Evolutionary conservation across 129 eudicot genomes (phyloP).

Genomic region (Pseudognaphalium luteoalbum): DNA sequence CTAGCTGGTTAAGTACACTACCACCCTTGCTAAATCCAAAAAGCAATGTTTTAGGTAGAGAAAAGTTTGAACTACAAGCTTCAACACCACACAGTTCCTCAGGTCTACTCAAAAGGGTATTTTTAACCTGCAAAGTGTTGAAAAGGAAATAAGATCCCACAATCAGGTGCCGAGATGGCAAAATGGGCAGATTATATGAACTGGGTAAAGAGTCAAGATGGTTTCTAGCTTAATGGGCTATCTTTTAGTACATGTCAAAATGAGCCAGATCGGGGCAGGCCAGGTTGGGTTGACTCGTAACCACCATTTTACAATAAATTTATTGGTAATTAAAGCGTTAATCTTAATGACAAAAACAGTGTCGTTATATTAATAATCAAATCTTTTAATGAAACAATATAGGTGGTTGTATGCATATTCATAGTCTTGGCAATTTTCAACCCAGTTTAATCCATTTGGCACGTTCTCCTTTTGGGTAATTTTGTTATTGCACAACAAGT

Average conservation of each 20-base stretch:
- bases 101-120: conserved; percentile 35
- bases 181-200: background rate
- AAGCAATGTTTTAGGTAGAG: conserved; percentile 57
- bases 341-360: background rate
- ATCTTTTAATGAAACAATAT: conserved; percentile 5
- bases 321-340: background rate
- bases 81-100: conserved; percentile 42
- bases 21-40: conserved; percentile 99
- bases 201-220: background rate
- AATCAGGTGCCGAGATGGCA: conserved; percentile 1
- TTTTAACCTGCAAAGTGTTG: conserved; percentile 48
- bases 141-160: background rate
- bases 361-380: background rate
- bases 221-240: background rate
- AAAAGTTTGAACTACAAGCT: conserved; percentile 30
- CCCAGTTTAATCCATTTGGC: background rate
- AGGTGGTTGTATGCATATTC: background rate
- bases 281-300: conserved; percentile 1
- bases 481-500: conserved; percentile 1
- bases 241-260: no score
- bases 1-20: conserved; percentile 75
- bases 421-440: background rate
- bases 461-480: background rate
- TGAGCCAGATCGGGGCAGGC: background rate
- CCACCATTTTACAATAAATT: background rate